Evolutionary conservation across 306 rosid species (phyloP), one percentile per base, ranked within the genome.

Genomic region (Mimosa pudica): DNA sequence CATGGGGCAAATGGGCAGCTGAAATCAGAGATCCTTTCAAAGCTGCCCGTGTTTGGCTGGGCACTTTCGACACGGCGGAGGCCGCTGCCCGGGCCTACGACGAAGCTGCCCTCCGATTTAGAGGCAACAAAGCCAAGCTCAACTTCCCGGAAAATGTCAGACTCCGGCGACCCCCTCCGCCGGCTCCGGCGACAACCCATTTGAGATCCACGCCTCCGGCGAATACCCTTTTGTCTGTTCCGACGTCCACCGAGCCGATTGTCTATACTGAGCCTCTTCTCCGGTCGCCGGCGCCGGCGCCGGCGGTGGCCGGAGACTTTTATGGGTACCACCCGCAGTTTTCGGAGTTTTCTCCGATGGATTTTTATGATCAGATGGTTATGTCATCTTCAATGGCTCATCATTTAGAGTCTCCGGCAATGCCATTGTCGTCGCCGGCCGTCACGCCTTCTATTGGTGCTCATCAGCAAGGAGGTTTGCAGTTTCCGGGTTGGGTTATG

Each of bases 1-100:
- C 94, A 1, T 90, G 94, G 94, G 94, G 94, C 4, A 90, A 90
- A 65, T 90, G 94, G 94, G 94, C 94, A 0, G 94, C 94, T 0
- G 94, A 90, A 33, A 90, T 90, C 7, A 81, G 94, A 77, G 94
- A 90, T n/a, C 94, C 94, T 5, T 83, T 88, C 77, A 85, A 82
- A 54, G 94, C 94, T 4, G 88, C 89, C 0, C 84, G 94, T 32
- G 94, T 90, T 1, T 90, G 94, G 94, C 47, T 90, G 6, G 94
- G 94, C 6, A 90, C 94, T 4, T 90, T 88, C 18, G 89, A 88
- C 66, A 90, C 94, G 0, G 92, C 94, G 0, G 92, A 90, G 18
- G 82, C 92, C 0, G 94, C 94, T 0, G 94, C 94, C 0, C 70
- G 77, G 47, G 94, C 94, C 10, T 90, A 90, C 74, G 94, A 90